phyloP scores from a whole-genome alignment of 2,329 filamentous ascomycete genomes.

The Bipolaris oryzae region DNA sequence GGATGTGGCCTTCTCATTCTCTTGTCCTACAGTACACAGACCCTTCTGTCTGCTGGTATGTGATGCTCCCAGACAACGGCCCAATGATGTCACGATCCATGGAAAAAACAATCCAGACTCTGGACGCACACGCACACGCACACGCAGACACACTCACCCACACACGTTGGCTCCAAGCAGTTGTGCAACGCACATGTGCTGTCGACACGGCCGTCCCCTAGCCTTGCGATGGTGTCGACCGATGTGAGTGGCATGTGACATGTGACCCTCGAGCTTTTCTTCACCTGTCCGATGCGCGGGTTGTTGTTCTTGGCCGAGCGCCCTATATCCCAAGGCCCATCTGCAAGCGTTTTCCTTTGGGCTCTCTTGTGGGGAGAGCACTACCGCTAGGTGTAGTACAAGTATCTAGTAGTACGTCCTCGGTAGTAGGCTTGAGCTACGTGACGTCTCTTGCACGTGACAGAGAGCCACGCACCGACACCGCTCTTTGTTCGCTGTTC shows the following conservation, averaged over 20 bases:
- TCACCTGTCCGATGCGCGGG: neutral
- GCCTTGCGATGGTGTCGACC: neutral
- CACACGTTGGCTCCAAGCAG: neutral
- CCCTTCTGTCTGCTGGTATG: neutral
- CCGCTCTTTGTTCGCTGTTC: conserved; percentile 3
- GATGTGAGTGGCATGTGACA: neutral
- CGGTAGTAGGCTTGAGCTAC: neutral
- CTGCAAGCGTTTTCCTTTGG: neutral
- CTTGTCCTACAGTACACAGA: neutral
- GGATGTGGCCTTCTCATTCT: neutral
- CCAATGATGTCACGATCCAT: neutral
- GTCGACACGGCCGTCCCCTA: neutral
- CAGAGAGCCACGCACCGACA: neutral
- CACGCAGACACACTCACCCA: neutral
- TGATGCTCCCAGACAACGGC: neutral
- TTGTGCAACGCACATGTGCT: neutral
- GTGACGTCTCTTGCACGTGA: conserved; percentile 1
- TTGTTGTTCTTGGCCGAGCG: neutral
- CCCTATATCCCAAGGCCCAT: neutral
- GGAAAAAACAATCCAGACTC: neutral
- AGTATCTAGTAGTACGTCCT: too few relatives aligned
- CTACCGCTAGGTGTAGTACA: neutral
- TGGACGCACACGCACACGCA: neutral
- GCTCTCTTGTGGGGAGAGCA: neutral
- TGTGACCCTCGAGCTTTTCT: neutral